Percentiles rank a stretch among this genome's conserved stretches.
These are phyloP conservation scores for Inonotus hispidus DNA, from an alignment of 1,284 basidiomycete genomes.

Conservation along the genomic window DNA sequence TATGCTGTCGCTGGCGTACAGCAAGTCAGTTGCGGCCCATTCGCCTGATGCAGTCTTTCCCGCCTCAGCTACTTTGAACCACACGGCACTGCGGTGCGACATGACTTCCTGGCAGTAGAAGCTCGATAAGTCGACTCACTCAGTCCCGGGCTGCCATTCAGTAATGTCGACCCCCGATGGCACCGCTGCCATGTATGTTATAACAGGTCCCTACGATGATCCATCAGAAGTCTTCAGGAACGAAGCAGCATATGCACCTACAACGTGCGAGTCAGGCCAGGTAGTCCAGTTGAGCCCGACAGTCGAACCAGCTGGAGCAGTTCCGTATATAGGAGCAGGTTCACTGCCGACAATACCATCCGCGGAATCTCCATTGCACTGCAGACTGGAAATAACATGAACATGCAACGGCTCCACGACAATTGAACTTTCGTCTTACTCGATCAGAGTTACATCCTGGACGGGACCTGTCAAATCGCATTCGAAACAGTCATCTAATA, in stretches of 20 bases:
- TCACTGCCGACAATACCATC: slow-evolving; percentile 34
- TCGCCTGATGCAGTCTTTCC: slow-evolving; percentile 39
- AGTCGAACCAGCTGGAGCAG: slow-evolving; percentile 38
- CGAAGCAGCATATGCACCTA: slow-evolving; percentile 12
- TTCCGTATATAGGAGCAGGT: slow-evolving; percentile 41
- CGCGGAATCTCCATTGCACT: slow-evolving; percentile 39
- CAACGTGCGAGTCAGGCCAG: slow-evolving; percentile 42
- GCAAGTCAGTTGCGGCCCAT: slow-evolving; percentile 40
- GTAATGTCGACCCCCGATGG: slow-evolving; percentile 38
- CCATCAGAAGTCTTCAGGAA: neutral
- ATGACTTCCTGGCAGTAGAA: no score
- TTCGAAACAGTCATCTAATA: neutral
- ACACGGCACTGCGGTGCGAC: no score
- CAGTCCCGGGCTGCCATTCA: slow-evolving; percentile 37
- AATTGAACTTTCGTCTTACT: slow-evolving; percentile 20
- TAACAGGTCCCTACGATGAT: slow-evolving; percentile 34
- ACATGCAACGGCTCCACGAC: no score
- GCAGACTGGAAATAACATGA: no score
- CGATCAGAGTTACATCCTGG: slow-evolving; percentile 28
- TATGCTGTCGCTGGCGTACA: slow-evolving; percentile 35
- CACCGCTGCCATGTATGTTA: slow-evolving; percentile 44
- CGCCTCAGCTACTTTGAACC: slow-evolving; percentile 43
- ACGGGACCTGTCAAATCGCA: slow-evolving; percentile 21
- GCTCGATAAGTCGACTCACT: no score
- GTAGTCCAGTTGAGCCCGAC: slow-evolving; percentile 44